Base-by-base conservation (phyloP, 176 grass and related monocot genomes). In the Metroxylon sagu region DNA sequence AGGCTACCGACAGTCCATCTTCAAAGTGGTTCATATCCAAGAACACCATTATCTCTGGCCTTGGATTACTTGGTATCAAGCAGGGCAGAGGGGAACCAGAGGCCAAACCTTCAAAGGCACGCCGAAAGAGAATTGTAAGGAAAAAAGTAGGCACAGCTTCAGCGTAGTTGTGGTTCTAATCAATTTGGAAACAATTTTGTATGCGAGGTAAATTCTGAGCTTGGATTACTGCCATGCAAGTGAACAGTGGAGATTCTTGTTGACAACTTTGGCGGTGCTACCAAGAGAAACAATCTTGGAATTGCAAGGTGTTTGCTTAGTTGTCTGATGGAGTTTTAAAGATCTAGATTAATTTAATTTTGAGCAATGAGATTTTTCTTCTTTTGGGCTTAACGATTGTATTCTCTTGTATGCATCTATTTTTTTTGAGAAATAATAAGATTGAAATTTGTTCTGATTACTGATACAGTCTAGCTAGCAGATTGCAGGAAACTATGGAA, bases 11-110 rank as follows among this genome's bases (percentile, higher is more conserved):
- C 2, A 69, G 83, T 68, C 70, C 89, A 58, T 67, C 87, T 49
- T 89, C 87, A 25, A 89, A 86, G 48, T 98, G 93, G 93, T 92
- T 92, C 79, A 89, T 98, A 80, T 98, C 87, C 2, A 98, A 85
- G 82, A 83, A 98, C 78, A 81, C 93, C 15, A 71, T 92, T 16
- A 83, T 88, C 39, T 92, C 84, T 65, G 87, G 87, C 26, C 93
- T 98, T 70, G 81, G 92, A 52, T 80, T 97, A 77, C 79, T 92
- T 18, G 93, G 93, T 54, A 79, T 98, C 63, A 98, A 87, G 77
- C 86, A 90, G 55, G 78, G 72, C 19, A 73, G 27, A 14, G 59
- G 19, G 64, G 82, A 89, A 67, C 35, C 76, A 7, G 84, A 85
- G 60, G 26, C 73, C 10, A 25, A 56, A 63, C 60, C 80, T 50